Evolutionary conservation across 176 grass and related monocot species (phyloP).

Genomic region (Tuctoria greenei): DNA sequence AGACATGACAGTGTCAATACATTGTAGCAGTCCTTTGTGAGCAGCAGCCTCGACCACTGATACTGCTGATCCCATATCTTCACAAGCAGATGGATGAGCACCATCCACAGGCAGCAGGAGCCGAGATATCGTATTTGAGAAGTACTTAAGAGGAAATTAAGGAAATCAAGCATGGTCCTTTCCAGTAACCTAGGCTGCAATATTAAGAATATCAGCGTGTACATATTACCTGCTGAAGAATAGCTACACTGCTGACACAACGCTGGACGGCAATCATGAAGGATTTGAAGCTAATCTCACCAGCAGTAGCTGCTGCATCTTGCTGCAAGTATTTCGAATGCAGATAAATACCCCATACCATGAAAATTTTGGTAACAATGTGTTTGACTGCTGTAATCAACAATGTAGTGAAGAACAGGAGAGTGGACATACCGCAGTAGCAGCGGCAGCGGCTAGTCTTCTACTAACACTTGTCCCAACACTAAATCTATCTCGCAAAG

Average conservation of each 20-base stretch:
- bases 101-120: slow-evolving; percentile 87
- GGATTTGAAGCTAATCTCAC: slow-evolving; percentile 90
- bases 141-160: slow-evolving; percentile 58
- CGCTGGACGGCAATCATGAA: slow-evolving; percentile 98
- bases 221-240: slow-evolving; percentile 91
- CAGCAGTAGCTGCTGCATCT: slow-evolving; percentile 78
- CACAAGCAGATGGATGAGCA: slow-evolving; percentile 77
- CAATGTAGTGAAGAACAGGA: slow-evolving; percentile 18
- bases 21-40: slow-evolving; percentile 91
- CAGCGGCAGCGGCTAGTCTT: slow-evolving; percentile 86
- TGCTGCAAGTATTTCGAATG: slow-evolving; percentile 57
- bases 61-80: slow-evolving; percentile 96
- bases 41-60: slow-evolving; percentile 90
- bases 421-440: slow-evolving; percentile 64
- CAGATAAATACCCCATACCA: slow-evolving; percentile 32
- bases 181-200: slow-evolving; percentile 36
- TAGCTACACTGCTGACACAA: slow-evolving; percentile 88
- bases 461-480: slow-evolving; percentile 97
- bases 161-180: slow-evolving; percentile 28
- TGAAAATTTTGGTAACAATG: not conserved
- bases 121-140: slow-evolving; percentile 94
- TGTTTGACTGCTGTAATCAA: slow-evolving; percentile 17
- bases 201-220: slow-evolving; percentile 8
- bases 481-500: slow-evolving; percentile 65
- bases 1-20: slow-evolving; percentile 96